Evolutionary conservation across 495 filamentous ascomycete genomes (phyloP), one percentile per base, ranked within the genome.

Genomic region (Parathielavia appendiculata): DNA sequence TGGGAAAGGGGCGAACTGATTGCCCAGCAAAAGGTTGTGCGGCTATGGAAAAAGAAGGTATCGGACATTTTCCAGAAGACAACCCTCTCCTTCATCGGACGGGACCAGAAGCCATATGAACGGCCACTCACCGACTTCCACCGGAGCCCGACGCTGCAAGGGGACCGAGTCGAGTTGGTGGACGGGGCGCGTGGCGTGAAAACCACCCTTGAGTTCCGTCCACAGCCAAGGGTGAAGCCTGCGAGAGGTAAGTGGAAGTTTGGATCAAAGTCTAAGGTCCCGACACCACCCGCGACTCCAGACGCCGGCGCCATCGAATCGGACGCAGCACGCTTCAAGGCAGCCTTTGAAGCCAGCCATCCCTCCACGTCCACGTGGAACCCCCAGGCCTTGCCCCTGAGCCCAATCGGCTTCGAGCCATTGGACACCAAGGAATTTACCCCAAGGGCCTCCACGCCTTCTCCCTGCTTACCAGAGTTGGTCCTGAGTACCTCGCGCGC

Each of bases 11-110:
- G 46, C 46, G 46, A 49, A 0, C 16, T 49, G 46, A 49, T 49
- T 17, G 46, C 46, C 14, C 46, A 49, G 46, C 46, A 49, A 34
- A 49, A 49, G 26, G 46, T 49, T 5, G 46, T 49, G 4, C 46
- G 46, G 26, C 26, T 49, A 13, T 49, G 46, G 46, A 49, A n/a
- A 26, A 49, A 49, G 14, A 49, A 26, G 26, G n/a, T 16, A 4
- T 34, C 26, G 1, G 7, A 16, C 14, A 26, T 34, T 0, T 32
- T 26, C 3, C 46, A 49, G 17, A 49, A 49, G 16, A 49, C 46
- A 9, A 49, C 46, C 46, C n/a, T 49, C 26, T 11, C 46, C 14
- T 49, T 49, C 46, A 49, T 49, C 16, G 46, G 46, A 7, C 46
- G 46, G 1, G 46, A 49, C 46, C 26, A 49, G 26, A 49, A n/a